Evolutionary conservation across 768 basidiomycete genomes (phyloP).

Genomic region (Russula earlei): DNA sequence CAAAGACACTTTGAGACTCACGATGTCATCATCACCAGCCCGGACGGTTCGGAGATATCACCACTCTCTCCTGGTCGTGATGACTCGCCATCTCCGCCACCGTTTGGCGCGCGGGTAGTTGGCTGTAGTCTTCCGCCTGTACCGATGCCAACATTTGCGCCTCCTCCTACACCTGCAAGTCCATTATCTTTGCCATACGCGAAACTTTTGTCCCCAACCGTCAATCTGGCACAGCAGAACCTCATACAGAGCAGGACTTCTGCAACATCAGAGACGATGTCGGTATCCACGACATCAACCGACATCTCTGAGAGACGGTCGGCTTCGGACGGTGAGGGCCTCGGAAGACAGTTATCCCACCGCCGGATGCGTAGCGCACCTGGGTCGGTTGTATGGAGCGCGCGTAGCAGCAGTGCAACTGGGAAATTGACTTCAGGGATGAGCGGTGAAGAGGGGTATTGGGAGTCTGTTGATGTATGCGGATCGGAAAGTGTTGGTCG

Average conservation of each 20-base stretch:
- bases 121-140: neutral
- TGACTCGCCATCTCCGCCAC: conserved; percentile 5
- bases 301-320: conserved; percentile 4
- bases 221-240: conserved; percentile 18
- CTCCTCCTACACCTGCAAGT: conserved; percentile 5
- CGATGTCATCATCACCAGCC: conserved; percentile 14
- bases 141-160: conserved; percentile 19
- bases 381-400: conserved; percentile 17
- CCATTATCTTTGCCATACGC: conserved; percentile 9
- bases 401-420: conserved; percentile 11
- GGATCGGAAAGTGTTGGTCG: conserved; percentile 13
- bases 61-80: neutral
- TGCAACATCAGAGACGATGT: conserved; percentile 13
- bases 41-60: conserved; percentile 17
- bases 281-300: conserved; percentile 11
- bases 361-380: conserved; percentile 19
- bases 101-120: neutral
- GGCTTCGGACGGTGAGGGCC: conserved; percentile 1
- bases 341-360: conserved; percentile 11
- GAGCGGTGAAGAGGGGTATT: conserved; percentile 16
- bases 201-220: conserved; percentile 17
- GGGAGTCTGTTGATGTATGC: conserved; percentile 16
- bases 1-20: conserved; percentile 9
- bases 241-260: conserved; percentile 11
- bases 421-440: conserved; percentile 6